Evolutionary conservation across 2,329 filamentous ascomycete genomes (phyloP).

Genomic region (Cordyceps farinosa): DNA sequence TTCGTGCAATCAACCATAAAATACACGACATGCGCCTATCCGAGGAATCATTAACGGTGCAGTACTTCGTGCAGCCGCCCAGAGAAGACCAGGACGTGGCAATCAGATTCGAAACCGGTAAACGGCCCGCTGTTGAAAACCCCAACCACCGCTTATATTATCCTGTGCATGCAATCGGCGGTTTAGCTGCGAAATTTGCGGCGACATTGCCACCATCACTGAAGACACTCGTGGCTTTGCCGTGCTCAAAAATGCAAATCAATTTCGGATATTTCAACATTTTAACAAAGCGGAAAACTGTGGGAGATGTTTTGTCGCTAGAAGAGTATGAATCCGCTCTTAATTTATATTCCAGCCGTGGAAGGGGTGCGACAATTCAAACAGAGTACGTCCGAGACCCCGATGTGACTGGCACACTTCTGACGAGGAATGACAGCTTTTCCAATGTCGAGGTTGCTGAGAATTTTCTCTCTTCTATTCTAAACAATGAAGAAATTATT

Average conservation of each 20-base stretch:
- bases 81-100: conserved; percentile 16
- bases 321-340: conserved; percentile 27
- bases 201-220: conserved; percentile 23
- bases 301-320: conserved; percentile 24
- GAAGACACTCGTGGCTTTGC: conserved; percentile 26
- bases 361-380: conserved; percentile 28
- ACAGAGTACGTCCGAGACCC: conserved; percentile 24
- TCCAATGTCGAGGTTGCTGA: neutral
- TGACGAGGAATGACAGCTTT: neutral
- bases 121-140: conserved; percentile 24
- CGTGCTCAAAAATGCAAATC: conserved; percentile 30
- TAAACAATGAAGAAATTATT: neutral
- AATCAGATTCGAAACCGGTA: conserved; percentile 25
- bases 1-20: conserved; percentile 29
- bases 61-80: conserved; percentile 29
- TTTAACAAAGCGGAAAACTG: conserved; percentile 25
- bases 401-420: neutral
- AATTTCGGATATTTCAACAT: conserved; percentile 32
- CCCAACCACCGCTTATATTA: neutral
- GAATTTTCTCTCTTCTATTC: neutral
- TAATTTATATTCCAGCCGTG: conserved; percentile 27
- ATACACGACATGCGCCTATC: conserved; percentile 33
- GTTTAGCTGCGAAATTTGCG: conserved; percentile 20
- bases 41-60: conserved; percentile 24
- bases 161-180: neutral